Conservation (phyloP, 257 asterid genomes). For the Solanum chmielewskii region DNA sequence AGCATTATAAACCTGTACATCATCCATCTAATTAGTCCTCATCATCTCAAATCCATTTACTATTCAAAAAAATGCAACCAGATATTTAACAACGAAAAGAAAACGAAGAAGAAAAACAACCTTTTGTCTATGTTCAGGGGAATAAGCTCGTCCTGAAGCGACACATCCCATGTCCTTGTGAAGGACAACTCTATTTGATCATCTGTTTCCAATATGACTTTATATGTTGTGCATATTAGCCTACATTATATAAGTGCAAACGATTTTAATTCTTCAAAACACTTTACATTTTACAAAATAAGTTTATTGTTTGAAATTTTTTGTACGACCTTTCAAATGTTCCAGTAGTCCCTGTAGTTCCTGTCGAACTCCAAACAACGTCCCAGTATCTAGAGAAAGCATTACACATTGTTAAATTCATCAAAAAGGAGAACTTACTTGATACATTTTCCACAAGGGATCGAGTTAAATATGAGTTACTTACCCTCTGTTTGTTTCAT, state of each 20-base stretch:
- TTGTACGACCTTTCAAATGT: conserved; percentile 34
- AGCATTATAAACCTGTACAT: conserved; percentile 60
- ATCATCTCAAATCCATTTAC: not conserved
- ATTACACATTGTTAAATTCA: not conserved
- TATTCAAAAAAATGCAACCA: not conserved
- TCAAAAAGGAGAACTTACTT: not conserved
- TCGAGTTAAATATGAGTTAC: not conserved
- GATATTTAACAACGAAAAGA: not conserved
- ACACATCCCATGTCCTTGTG: conserved; percentile 70
- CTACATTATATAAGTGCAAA: conserved; percentile 14
- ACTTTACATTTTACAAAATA: not conserved
- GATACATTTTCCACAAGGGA: not conserved
- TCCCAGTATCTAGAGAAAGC: conserved; percentile 45
- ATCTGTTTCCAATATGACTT: conserved; percentile 47
- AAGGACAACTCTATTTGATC: conserved; percentile 70
- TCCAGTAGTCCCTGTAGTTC: conserved; percentile 28
- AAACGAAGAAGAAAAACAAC: conserved; percentile 3
- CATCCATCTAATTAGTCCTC: not conserved
- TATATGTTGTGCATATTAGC: conserved; percentile 51
- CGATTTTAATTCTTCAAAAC: not conserved
- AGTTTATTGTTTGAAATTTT: not conserved
- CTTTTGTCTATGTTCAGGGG: conserved; percentile 66
- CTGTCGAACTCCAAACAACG: conserved; percentile 41
- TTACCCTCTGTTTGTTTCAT: conserved; percentile 66
- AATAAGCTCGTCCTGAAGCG: conserved; percentile 47